Percentiles rank a stretch among this genome's conserved stretches.
Evolutionary conservation across 345 rosid genomes (phyloP).

Genomic region (Gossypium turneri): DNA sequence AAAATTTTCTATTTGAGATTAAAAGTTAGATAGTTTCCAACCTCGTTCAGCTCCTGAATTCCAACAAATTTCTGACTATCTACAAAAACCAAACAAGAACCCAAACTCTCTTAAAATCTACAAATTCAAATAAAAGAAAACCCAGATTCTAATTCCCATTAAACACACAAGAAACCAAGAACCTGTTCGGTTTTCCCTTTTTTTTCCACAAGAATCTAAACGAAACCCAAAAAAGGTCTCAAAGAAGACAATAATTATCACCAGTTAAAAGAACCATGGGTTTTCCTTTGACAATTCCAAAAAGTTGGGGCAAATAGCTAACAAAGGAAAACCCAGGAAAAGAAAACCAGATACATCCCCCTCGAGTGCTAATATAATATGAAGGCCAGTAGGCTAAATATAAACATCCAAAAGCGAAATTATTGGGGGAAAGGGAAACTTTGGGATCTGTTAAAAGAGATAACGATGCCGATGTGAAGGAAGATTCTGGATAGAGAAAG

Average conservation of each 20-base stretch:
- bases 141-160: not conserved
- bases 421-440: not conserved
- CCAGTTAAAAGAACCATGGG: not conserved
- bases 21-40: not conserved
- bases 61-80: not conserved
- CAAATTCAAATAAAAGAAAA: not conserved
- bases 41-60: not conserved
- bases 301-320: not conserved
- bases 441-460: not conserved
- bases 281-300: not conserved
- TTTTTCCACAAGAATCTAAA: not conserved
- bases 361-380: not conserved
- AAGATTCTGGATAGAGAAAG: not conserved
- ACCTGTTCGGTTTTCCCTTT: no score
- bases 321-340: constrained; percentile 1
- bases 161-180: not conserved
- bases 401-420: not conserved
- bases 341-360: not conserved
- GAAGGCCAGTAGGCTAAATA: not conserved
- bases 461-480: not conserved
- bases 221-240: not conserved
- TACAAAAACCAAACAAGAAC: not conserved
- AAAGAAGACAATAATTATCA: not conserved
- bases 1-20: not conserved
- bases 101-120: not conserved